These are phyloP conservation scores for Hsuehochloa calcarea DNA, from an alignment of 176 grass and related monocot species.

Conservation along the genomic window DNA sequence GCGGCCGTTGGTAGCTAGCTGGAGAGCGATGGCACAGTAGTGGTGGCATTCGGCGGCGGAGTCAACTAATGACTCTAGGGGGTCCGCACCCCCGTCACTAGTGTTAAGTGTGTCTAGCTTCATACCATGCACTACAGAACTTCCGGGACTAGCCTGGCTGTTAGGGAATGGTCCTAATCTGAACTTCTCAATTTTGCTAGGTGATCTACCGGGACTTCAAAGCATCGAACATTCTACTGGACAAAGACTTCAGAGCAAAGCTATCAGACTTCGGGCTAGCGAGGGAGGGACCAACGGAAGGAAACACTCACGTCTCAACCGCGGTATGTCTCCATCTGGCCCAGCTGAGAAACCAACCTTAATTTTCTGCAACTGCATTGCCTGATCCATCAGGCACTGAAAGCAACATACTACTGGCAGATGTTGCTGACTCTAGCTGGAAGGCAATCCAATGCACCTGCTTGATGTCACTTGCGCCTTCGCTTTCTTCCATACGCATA, in stretches of 20 bases:
- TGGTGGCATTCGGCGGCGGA: no score
- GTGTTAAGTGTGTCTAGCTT: not conserved
- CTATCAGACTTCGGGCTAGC: slow-evolving; percentile 89
- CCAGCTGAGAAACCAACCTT: not conserved
- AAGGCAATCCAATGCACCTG: not conserved
- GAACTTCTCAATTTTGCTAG: slow-evolving; percentile 29
- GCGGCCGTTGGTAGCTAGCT: no score
- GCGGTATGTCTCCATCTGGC: slow-evolving; percentile 53
- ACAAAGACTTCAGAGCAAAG: slow-evolving; percentile 78
- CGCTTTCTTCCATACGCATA: not conserved
- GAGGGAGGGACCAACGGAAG: slow-evolving; percentile 76
- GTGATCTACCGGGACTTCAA: slow-evolving; percentile 99
- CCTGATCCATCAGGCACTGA: not conserved
- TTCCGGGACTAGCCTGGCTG: not conserved
- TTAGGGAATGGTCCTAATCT: not conserved
- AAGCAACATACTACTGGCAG: not conserved
- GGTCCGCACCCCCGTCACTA: no score
- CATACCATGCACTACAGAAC: not conserved
- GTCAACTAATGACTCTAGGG: no score
- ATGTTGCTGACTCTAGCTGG: not conserved
- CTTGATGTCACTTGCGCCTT: slow-evolving; percentile 11
- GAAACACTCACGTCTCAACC: slow-evolving; percentile 82
- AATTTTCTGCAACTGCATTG: not conserved
- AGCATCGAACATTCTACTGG: slow-evolving; percentile 81
- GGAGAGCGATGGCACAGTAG: no score